phyloP scores from a whole-genome alignment of 345 rosid species.

The Brassica carinata region DNA sequence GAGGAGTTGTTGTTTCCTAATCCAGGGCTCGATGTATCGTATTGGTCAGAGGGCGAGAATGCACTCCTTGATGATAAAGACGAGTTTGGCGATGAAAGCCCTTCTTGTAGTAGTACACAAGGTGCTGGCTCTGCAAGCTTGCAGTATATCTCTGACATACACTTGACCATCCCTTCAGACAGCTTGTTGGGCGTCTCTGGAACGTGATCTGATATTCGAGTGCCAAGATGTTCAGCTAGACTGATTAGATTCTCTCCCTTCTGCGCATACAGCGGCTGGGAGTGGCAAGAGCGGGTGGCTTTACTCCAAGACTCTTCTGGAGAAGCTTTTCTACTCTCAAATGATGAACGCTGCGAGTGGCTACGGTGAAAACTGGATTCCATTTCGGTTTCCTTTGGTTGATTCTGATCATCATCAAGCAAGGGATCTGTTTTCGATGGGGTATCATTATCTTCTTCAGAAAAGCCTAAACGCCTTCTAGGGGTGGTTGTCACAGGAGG shows the following conservation, averaged over 20 bases:
- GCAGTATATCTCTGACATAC: constrained; percentile 87
- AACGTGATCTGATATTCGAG: constrained; percentile 83
- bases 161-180: constrained; percentile 94
- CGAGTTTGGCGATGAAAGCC: constrained; percentile 78
- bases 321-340: constrained; percentile 51
- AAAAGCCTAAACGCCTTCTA: constrained; percentile 46
- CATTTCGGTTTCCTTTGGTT: constrained; percentile 43
- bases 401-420: constrained; percentile 40
- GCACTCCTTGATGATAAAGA: constrained; percentile 67
- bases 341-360: constrained; percentile 70
- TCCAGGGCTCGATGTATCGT: constrained; percentile 86
- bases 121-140: constrained; percentile 94
- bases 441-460: constrained; percentile 41
- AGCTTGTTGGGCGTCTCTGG: constrained; percentile 88
- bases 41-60: constrained; percentile 73
- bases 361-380: constrained; percentile 73
- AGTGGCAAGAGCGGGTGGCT: constrained; percentile 72
- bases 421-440: constrained; percentile 45
- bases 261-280: constrained; percentile 79
- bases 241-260: constrained; percentile 71
- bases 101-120: constrained; percentile 46
- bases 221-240: constrained; percentile 94
- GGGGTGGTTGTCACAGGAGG: constrained; percentile 52
- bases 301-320: constrained; percentile 56
- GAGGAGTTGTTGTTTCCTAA: constrained; percentile 74